These are phyloP conservation scores for Trypanosoma conorhini DNA, from an alignment of 208 protist genomes.

Conservation along the genomic window DNA sequence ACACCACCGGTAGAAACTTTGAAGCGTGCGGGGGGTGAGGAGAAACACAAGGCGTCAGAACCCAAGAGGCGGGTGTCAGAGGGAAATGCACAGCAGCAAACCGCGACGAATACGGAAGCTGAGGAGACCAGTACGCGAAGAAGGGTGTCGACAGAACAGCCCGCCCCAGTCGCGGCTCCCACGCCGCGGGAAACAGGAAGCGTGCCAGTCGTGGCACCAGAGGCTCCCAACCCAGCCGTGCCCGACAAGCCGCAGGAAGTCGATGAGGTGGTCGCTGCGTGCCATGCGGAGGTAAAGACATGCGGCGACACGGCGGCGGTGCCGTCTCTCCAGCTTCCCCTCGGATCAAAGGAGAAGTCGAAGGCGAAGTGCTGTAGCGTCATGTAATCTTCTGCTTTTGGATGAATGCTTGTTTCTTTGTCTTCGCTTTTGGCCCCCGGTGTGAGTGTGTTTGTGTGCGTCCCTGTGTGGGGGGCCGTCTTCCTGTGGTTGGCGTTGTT, in stretches of 20 bases:
- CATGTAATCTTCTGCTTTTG: constrained; percentile 8
- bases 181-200: neutral
- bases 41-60: neutral
- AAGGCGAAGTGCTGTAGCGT: constrained; percentile 12
- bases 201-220: neutral
- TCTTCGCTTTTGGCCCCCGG: neutral
- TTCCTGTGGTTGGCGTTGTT: too few species aligned
- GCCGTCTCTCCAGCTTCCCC: neutral
- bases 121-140: neutral
- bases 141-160: neutral
- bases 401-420: neutral
- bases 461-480: neutral
- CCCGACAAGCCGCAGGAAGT: neutral
- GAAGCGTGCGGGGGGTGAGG: neutral
- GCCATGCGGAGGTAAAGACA: neutral
- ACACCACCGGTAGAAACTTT: neutral
- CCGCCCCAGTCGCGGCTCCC: neutral
- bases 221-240: neutral
- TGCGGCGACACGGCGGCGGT: neutral
- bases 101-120: neutral
- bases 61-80: neutral
- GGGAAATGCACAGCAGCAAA: neutral
- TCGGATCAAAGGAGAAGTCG: neutral
- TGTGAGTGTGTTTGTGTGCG: neutral
- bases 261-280: neutral